phyloP scores from a whole-genome alignment of 805 yeast species.

The Lipomyces mesembrius region DNA sequence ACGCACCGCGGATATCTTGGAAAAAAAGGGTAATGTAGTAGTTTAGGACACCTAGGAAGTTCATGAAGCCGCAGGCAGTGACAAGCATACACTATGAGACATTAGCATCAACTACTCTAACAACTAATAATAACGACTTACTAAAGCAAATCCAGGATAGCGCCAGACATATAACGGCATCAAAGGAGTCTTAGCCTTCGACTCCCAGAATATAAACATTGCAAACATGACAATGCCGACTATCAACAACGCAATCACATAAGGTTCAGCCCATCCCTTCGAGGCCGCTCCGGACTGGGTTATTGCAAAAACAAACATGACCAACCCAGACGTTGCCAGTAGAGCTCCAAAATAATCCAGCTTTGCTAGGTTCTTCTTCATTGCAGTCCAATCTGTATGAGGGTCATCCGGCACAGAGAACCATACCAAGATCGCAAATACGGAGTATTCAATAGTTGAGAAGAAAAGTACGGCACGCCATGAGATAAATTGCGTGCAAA shows the following conservation, averaged over 20 bases:
- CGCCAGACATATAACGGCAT: slow-evolving; percentile 55
- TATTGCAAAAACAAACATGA: slow-evolving; percentile 52
- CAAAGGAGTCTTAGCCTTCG: slow-evolving; percentile 48
- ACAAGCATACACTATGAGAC: slow-evolving; percentile 45
- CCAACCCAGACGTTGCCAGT: slow-evolving; percentile 50
- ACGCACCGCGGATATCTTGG: slow-evolving; percentile 48
- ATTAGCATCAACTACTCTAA: neutral
- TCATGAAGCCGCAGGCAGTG: slow-evolving; percentile 50
- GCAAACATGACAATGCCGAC: slow-evolving; percentile 49
- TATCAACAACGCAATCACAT: slow-evolving; percentile 52
- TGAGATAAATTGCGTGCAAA: slow-evolving; percentile 48
- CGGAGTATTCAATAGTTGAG: slow-evolving; percentile 48
- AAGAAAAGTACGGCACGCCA: slow-evolving; percentile 53
- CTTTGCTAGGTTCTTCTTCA: slow-evolving; percentile 47
- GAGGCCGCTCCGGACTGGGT: slow-evolving; percentile 52
- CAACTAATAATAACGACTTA: slow-evolving; percentile 24
- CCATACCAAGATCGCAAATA: slow-evolving; percentile 41
- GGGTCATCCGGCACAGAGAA: slow-evolving; percentile 50
- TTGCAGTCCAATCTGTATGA: slow-evolving; percentile 36
- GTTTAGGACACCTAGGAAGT: slow-evolving; percentile 49
- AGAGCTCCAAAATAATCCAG: slow-evolving; percentile 54
- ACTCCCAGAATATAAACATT: slow-evolving; percentile 50
- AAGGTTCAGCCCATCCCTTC: slow-evolving; percentile 53
- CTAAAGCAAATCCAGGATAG: slow-evolving; percentile 49
- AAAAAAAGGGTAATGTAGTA: slow-evolving; percentile 53